These are phyloP conservation scores for Ustilago sp. DNA, from an alignment of 1,284 basidiomycete genomes.

Conservation along the genomic window DNA sequence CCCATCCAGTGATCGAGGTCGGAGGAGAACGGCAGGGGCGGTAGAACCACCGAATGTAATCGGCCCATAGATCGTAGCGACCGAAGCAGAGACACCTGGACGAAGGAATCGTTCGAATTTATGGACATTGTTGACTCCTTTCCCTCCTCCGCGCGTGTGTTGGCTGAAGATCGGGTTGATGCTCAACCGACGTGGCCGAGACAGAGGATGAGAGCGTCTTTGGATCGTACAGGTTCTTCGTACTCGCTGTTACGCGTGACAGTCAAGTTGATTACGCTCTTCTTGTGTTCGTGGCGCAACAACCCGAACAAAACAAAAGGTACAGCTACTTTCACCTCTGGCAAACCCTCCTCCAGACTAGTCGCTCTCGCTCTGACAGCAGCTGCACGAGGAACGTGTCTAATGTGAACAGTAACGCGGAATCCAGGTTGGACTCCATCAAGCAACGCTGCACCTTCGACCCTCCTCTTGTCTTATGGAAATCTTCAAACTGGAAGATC, in stretches of 20 bases:
- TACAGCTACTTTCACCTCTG: constrained; percentile 59
- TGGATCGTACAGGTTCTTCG: constrained; percentile 85
- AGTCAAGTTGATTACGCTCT: constrained; percentile 90
- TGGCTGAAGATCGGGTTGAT: constrained; percentile 93
- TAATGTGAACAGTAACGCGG: constrained; percentile 53
- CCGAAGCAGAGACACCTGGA: constrained; percentile 79
- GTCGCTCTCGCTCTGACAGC: constrained; percentile 51
- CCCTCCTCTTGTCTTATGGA: constrained; percentile 84
- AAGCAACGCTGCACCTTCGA: constrained; percentile 71
- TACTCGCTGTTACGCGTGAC: constrained; percentile 97
- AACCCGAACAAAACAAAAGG: constrained; percentile 85
- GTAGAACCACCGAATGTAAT: constrained; percentile 81
- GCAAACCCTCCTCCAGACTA: constrained; percentile 5
- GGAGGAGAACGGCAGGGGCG: constrained; percentile 60
- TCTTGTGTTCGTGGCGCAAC: constrained; percentile 95
- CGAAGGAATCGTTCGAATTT: constrained; percentile 94
- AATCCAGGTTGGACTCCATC: constrained; percentile 60
- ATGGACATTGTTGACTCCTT: constrained; percentile 94
- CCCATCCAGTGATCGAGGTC: constrained; percentile 48
- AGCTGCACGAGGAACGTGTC: constrained; percentile 56
- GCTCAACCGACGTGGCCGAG: constrained; percentile 84
- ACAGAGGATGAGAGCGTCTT: constrained; percentile 91
- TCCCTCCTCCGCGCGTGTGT: constrained; percentile 80
- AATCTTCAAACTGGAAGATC: constrained; percentile 98
- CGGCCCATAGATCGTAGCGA: constrained; percentile 81